Evolutionary conservation across 2,329 filamentous ascomycete species (phyloP), one percentile per base, ranked within the genome.

Genomic region (Rosellinia necatrix): DNA sequence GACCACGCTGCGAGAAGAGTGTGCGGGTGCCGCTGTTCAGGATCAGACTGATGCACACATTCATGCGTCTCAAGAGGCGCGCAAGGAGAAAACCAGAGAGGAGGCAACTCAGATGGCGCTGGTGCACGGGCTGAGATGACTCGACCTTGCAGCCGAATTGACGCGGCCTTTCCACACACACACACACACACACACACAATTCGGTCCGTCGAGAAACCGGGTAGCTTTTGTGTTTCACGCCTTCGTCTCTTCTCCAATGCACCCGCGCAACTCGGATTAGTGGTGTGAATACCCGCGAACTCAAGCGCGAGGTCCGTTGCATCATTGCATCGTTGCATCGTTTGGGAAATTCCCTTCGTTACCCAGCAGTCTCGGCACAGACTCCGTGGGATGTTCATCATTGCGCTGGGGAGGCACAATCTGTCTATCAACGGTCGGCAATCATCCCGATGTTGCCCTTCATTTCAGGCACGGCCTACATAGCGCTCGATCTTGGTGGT

Each of bases 61-160:
- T 19, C 27, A 15, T 40, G 25, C 35, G 34, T 8, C 12, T 42
- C 21, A 5, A 47, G 17, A 12, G 30, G 4, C 30, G 10, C 34
- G 15, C 25, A 40, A n/a, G 22, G 34, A 44, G 50, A 46, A 13
- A 37, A 30, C 9, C 38, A 35, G 40, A 37, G 25, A 49, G 27
- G 34, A 10, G 10, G n/a, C n/a, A 13, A 21, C 15, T 49, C 37
- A 19, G 22, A 29, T 42, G 34, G 32, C n/a, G n/a, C n/a, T 41
- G 15, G 32, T 25, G 30, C 34, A 24, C 30, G 19, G 53, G 42
- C 48, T 56, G 49, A 22, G 30, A 35, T 38, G 35, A n/a, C 35
- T 40, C 35, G 34, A n/a, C 27, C 34, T 10, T 22, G 21, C 34
- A 35, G 27, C 41, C 22, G 15, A 35, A 22, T 30, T 24, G 24